Base-by-base conservation (phyloP, 768 basidiomycete species). In the Austroboletus eburneus region DNA sequence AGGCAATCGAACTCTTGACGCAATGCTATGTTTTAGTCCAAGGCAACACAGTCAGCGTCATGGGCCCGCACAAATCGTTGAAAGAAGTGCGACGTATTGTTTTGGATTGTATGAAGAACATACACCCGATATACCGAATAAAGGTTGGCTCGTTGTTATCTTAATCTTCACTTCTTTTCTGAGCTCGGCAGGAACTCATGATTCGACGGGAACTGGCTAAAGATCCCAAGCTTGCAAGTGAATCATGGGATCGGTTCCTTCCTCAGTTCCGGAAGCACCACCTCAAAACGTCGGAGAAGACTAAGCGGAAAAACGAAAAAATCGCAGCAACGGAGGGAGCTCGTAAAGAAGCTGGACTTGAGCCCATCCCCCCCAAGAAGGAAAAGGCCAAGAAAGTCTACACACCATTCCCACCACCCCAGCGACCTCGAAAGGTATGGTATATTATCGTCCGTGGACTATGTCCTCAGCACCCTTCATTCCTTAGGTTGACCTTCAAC, bases 31-130 rank as follows among this genome's bases (percentile, higher is more conserved):
- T 99, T 21, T 78, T 99, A 17, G 96, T 99, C 3, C 96, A 98
- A 73, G 96, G 96, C 52, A 98, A 80, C 66, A 99, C 96, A 2
- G 96, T 99, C 46, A 91, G 93, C 42, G 93, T 91, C 12, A 98
- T 98, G 93, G 96, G 96, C 4, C 87, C 92, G 0, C 88, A 87
- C 72, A 96, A 95, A 61, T 86, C 87, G 0, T 73, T 99, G 17
- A 98, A 97, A 65, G 96, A 99, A 68, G 95, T 99, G 10, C 78
- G 96, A 48, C 72, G 94, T 56, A 97, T 98, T 51, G 81, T 99
- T n/a, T 67, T 97, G 34, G 96, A 99, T 62, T 99, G 96, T 72
- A 98, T 99, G 96, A 93, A 87, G 71, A 99, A 99, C 64, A 87
- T 98, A 44, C 96, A 99, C 62, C 96, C 96, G 2, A 98, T 99